A percentile compares a stretch with the other conserved stretches of the same genome.
These are phyloP conservation scores for Termitomyces sp. DNA, from an alignment of 768 basidiomycete genomes.

Conservation along the genomic window DNA sequence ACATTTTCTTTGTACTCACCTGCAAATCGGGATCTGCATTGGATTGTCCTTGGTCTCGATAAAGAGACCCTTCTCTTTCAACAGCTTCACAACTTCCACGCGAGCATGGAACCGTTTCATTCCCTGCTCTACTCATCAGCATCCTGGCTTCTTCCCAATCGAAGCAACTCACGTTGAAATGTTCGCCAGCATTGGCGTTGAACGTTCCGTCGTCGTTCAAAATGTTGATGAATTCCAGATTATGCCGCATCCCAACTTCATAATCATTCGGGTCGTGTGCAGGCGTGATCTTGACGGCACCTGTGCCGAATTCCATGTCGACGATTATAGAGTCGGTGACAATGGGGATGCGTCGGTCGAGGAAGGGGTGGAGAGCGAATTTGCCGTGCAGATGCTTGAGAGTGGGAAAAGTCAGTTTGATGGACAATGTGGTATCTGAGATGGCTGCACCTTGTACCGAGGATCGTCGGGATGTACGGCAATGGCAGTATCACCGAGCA, in stretches of 20 bases:
- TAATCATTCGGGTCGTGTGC: slow-evolving; percentile 98
- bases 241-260: slow-evolving; percentile 84
- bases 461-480: slow-evolving; percentile 93
- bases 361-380: slow-evolving; percentile 85
- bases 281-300: slow-evolving; percentile 98
- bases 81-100: slow-evolving; percentile 70
- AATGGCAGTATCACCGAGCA: slow-evolving; percentile 96
- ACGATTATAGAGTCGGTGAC: slow-evolving; percentile 82
- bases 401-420: neutral
- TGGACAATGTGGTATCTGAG: neutral
- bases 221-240: slow-evolving; percentile 89
- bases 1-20: slow-evolving; percentile 32
- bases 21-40: slow-evolving; percentile 95
- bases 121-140: slow-evolving; percentile 41
- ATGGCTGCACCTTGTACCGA: slow-evolving; percentile 63
- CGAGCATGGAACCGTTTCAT: slow-evolving; percentile 97
- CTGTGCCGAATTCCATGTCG: slow-evolving; percentile 95
- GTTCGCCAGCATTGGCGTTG: slow-evolving; percentile 81
- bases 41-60: slow-evolving; percentile 93
- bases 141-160: neutral
- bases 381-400: slow-evolving; percentile 87
- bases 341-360: slow-evolving; percentile 82
- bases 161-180: slow-evolving; percentile 53
- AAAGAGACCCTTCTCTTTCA: slow-evolving; percentile 82
- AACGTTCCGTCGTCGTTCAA: slow-evolving; percentile 96